Conservation (phyloP, 805 yeast genomes). For the Diddensiella santjacobensis region DNA sequence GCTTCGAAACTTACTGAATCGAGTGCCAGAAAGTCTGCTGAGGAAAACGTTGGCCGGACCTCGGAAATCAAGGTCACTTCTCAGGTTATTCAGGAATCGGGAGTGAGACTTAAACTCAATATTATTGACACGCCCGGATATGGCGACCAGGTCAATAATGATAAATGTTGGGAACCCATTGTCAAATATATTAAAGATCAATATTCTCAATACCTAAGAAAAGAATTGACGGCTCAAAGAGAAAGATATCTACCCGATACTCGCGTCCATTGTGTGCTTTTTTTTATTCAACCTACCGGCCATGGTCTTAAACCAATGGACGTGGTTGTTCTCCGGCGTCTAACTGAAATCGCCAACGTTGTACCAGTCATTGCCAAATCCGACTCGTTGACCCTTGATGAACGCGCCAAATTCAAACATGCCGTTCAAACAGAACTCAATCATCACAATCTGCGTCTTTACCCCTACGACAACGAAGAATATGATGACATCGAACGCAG, state of each 20-base stretch:
- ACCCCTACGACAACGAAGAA: slow-evolving; percentile 65
- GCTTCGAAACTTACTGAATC: slow-evolving; percentile 74
- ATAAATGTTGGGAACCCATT: slow-evolving; percentile 95
- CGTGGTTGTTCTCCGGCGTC: slow-evolving; percentile 72
- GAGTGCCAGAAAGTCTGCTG: slow-evolving; percentile 62
- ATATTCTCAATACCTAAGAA: slow-evolving; percentile 84
- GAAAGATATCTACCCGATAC: slow-evolving; percentile 79
- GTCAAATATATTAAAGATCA: slow-evolving; percentile 93
- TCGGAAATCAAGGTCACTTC: slow-evolving; percentile 60
- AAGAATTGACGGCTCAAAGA: slow-evolving; percentile 92
- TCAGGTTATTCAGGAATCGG: slow-evolving; percentile 68
- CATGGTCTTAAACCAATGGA: slow-evolving; percentile 83
- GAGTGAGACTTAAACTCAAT: slow-evolving; percentile 79
- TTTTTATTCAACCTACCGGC: slow-evolving; percentile 86
- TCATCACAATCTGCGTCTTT: slow-evolving; percentile 64
- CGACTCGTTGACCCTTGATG: slow-evolving; percentile 82
- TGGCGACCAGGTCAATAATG: slow-evolving; percentile 95
- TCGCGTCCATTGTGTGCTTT: slow-evolving; percentile 89
- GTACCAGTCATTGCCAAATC: slow-evolving; percentile 94
- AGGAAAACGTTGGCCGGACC: slow-evolving; percentile 78
- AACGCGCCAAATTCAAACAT: slow-evolving; percentile 75
- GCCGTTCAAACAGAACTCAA: slow-evolving; percentile 69
- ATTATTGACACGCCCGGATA: slow-evolving; percentile 97
- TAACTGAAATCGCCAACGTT: slow-evolving; percentile 87
- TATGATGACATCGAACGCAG: slow-evolving; percentile 37